Conservation (phyloP, 345 rosid genomes). For the Microcos paniculata region DNA sequence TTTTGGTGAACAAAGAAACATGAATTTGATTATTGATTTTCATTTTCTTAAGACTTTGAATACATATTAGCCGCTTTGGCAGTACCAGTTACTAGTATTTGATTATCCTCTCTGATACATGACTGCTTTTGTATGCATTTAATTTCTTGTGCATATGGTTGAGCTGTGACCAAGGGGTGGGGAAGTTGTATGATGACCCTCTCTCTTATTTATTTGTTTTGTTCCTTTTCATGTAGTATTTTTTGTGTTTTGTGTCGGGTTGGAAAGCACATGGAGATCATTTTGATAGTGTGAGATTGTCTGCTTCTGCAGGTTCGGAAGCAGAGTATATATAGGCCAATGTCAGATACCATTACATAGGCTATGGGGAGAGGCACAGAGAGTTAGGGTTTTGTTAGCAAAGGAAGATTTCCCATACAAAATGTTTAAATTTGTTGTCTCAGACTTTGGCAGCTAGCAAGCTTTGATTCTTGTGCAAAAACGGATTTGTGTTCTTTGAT, state of each 20-base stretch:
- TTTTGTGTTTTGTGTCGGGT: slow-evolving; percentile 21
- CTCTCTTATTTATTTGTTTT: slow-evolving; percentile 24
- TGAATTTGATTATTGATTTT: too few species aligned
- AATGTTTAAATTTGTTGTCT: slow-evolving; percentile 25
- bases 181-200: not conserved
- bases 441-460: slow-evolving; percentile 23
- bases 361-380: not conserved
- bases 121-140: slow-evolving; percentile 10
- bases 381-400: not conserved
- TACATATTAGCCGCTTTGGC: slow-evolving; percentile 16
- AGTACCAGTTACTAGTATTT: not conserved
- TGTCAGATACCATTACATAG: slow-evolving; percentile 12
- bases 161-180: slow-evolving; percentile 25
- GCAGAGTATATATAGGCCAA: slow-evolving; percentile 17
- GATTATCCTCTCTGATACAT: not conserved
- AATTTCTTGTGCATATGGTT: slow-evolving; percentile 12
- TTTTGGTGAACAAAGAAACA: too few species aligned
- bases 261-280: slow-evolving; percentile 2
- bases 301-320: slow-evolving; percentile 24
- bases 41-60: slow-evolving; percentile 15
- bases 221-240: slow-evolving; percentile 21
- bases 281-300: slow-evolving; percentile 22
- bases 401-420: slow-evolving; percentile 18
- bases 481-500: not conserved
- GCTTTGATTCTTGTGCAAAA: not conserved